Conservation (phyloP, 2,329 filamentous ascomycete genomes). For the Xylaria sp. region DNA sequence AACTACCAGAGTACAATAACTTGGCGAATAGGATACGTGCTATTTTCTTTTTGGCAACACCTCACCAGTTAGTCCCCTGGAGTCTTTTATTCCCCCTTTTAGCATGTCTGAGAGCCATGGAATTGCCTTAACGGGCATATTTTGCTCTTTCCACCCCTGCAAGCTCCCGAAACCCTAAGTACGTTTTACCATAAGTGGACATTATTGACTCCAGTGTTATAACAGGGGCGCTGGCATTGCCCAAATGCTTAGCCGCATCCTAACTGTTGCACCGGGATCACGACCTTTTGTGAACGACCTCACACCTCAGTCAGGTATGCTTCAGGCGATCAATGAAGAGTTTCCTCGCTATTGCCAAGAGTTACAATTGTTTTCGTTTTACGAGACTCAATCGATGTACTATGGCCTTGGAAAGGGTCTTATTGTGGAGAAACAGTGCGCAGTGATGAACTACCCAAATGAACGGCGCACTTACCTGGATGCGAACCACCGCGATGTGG, state of each 20-base stretch:
- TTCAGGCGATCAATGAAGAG: conserved; percentile 43
- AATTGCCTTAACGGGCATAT: no score
- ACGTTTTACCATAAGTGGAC: no score
- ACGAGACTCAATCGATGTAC: conserved; percentile 39
- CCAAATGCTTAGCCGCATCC: conserved; percentile 32
- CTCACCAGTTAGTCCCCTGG: no score
- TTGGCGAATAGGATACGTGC: conserved; percentile 35
- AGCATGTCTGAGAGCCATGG: no score
- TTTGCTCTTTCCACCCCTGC: no score
- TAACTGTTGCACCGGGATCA: conserved; percentile 26
- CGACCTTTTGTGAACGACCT: conserved; percentile 43
- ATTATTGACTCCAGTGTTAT: no score
- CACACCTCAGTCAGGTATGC: conserved; percentile 33
- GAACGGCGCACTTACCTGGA: conserved; percentile 39
- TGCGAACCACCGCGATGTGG: conserved; percentile 41
- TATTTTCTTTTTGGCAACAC: conserved; percentile 48
- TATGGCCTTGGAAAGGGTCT: conserved; percentile 24
- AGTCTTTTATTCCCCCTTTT: no score
- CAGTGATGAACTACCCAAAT: conserved; percentile 39
- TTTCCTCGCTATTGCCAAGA: conserved; percentile 37
- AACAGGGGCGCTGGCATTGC: conserved; percentile 40
- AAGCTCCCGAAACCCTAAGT: no score
- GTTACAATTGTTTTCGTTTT: conserved; percentile 43
- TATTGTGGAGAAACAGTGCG: conserved; percentile 39
- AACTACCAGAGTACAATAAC: conserved; percentile 28